Conservation (phyloP, 164 flowering plant genomes). For the Annona cherimola region DNA sequence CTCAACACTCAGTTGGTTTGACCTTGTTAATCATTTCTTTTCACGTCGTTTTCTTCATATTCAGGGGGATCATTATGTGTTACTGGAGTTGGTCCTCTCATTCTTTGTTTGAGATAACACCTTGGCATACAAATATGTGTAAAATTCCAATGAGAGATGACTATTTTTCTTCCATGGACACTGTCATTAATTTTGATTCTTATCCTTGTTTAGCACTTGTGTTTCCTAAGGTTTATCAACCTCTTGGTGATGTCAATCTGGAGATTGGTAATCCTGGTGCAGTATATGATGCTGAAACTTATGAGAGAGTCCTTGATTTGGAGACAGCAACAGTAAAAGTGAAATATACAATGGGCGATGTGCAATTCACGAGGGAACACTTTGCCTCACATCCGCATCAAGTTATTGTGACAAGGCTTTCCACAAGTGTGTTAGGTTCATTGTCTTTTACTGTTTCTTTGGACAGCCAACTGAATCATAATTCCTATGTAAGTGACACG, state of each 20-base stretch:
- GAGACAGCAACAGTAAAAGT: constrained; percentile 71
- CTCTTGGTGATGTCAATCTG: constrained; percentile 75
- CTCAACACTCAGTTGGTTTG: neutral
- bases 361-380: constrained; percentile 69
- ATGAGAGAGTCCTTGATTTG: constrained; percentile 77
- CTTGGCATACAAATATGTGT: neutral
- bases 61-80: neutral
- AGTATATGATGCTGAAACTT: constrained; percentile 40
- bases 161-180: neutral
- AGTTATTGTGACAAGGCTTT: constrained; percentile 65
- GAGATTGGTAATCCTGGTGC: constrained; percentile 72
- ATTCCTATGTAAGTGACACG: constrained; percentile 32
- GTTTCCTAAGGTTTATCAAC: constrained; percentile 77
- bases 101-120: neutral
- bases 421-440: constrained; percentile 58
- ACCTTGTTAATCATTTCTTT: no score
- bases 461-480: constrained; percentile 73
- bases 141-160: neutral
- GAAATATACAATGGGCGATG: constrained; percentile 51
- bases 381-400: constrained; percentile 82
- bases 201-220: constrained; percentile 3
- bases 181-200: neutral
- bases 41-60: neutral
- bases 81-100: neutral
- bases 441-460: constrained; percentile 68